Percentiles rank a stretch among this genome's conserved stretches.
These are phyloP conservation scores for Haplosporangium sp. DNA, from an alignment of 371 early-diverging fungal genomes.

Conservation along the genomic window DNA sequence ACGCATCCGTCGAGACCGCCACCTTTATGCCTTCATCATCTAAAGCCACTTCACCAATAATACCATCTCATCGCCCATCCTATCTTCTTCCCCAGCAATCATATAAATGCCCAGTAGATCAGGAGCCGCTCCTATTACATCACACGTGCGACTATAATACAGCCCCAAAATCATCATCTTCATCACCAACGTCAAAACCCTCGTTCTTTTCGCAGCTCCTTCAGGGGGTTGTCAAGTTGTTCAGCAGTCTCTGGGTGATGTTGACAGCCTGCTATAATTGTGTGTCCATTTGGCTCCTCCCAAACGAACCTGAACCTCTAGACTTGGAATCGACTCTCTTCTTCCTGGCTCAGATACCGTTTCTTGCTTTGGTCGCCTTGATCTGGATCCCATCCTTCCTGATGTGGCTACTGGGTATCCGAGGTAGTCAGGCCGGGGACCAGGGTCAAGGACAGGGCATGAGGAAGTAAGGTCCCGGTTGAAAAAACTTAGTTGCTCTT, in stretches of 20 bases:
- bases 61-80: not conserved
- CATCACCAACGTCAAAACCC: not conserved
- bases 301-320: conserved; percentile 39
- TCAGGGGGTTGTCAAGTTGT: not conserved
- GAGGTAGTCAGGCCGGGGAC: conserved; percentile 30
- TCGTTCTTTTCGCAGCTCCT: not conserved
- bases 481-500: not conserved
- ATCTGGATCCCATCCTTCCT: conserved; percentile 26
- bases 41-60: not conserved
- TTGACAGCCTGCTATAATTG: conserved; percentile 13
- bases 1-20: not conserved
- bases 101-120: not conserved
- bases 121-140: not conserved
- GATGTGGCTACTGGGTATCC: conserved; percentile 25
- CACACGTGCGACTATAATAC: too few relatives aligned
- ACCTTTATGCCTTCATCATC: not conserved
- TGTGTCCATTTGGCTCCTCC: conserved; percentile 28
- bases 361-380: conserved; percentile 8
- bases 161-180: too few relatives aligned
- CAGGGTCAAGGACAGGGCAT: conserved; percentile 26
- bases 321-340: conserved; percentile 33
- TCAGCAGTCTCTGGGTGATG: not conserved
- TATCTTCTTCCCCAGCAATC: not conserved
- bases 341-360: conserved; percentile 33
- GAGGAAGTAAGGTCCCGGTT: conserved; percentile 26